Conservation (phyloP, 2,329 filamentous ascomycete species). For the Pyricularia grisea region DNA sequence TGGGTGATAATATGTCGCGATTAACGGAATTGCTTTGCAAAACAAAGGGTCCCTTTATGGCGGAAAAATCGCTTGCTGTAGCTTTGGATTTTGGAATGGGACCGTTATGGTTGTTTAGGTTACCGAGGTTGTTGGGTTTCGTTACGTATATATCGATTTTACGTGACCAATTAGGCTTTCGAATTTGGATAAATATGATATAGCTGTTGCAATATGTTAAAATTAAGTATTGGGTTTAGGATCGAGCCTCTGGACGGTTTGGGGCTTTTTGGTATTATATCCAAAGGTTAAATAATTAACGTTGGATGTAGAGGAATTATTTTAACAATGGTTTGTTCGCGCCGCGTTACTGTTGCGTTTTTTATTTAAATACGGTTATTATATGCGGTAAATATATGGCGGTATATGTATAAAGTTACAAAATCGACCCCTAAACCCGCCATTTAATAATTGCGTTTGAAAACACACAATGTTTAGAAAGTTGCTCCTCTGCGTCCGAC, state of each 20-base stretch:
- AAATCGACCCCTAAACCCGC: not conserved
- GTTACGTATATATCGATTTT: no score
- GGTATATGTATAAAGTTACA: not conserved
- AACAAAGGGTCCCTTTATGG: no score
- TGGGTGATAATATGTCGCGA: no score
- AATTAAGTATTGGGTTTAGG: not conserved
- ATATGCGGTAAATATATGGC: not conserved
- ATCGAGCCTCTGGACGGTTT: not conserved
- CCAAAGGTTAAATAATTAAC: not conserved
- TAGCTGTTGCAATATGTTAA: no score
- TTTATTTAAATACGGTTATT: not conserved
- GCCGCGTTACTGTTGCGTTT: not conserved
- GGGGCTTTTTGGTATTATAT: not conserved
- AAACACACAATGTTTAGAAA: not conserved
- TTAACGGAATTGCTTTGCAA: no score
- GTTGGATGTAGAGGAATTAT: not conserved
- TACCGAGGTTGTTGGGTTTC: no score
- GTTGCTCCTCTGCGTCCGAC: not conserved
- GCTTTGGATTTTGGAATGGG: no score
- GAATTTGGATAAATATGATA: no score
- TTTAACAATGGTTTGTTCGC: not conserved
- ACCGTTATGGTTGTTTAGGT: no score
- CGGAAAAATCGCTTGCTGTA: no score
- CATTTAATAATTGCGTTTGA: not conserved
- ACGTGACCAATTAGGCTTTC: no score